phyloP scores from a whole-genome alignment of 148 eudicot genomes.

The Polygonum aviculare region DNA sequence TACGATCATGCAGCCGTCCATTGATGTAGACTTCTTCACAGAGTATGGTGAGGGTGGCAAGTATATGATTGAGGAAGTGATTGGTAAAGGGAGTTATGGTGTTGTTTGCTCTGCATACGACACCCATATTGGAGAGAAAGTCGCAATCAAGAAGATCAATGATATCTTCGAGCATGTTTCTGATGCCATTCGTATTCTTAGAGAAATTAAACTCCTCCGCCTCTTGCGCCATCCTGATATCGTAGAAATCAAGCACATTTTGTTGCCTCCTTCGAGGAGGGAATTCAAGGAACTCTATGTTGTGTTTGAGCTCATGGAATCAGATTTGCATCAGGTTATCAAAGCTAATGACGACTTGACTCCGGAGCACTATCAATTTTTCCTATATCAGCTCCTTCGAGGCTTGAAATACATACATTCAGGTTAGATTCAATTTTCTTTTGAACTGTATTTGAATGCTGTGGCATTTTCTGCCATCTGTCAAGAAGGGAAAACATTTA shows the following conservation, averaged over 20 bases:
- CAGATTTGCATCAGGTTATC: slow-evolving; percentile 87
- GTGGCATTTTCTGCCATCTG: not conserved
- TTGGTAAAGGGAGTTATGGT: slow-evolving; percentile 94
- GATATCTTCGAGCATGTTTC: slow-evolving; percentile 90
- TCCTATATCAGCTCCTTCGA: slow-evolving; percentile 44
- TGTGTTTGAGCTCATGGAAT: slow-evolving; percentile 91
- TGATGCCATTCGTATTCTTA: slow-evolving; percentile 85
- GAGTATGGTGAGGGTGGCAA: slow-evolving; percentile 87
- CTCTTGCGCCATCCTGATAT: slow-evolving; percentile 86
- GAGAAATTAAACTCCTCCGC: slow-evolving; percentile 81
- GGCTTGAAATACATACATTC: slow-evolving; percentile 48
- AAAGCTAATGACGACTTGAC: slow-evolving; percentile 94
- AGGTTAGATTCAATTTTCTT: slow-evolving; percentile 22
- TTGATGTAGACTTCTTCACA: slow-evolving; percentile 75
- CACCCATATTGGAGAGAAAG: slow-evolving; percentile 84
- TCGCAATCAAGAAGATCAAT: slow-evolving; percentile 85
- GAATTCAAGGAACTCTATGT: slow-evolving; percentile 91
- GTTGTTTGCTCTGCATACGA: slow-evolving; percentile 89
- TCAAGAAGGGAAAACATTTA: not conserved
- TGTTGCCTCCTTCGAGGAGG: slow-evolving; percentile 83
- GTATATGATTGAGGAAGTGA: slow-evolving; percentile 75
- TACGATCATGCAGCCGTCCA: slow-evolving; percentile 45
- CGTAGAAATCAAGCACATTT: slow-evolving; percentile 79
- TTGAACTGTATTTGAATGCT: not conserved
- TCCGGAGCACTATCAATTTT: slow-evolving; percentile 77